Evolutionary conservation across 2,329 filamentous ascomycete species (phyloP).

Genomic region (Hymenoscyphus linearis): DNA sequence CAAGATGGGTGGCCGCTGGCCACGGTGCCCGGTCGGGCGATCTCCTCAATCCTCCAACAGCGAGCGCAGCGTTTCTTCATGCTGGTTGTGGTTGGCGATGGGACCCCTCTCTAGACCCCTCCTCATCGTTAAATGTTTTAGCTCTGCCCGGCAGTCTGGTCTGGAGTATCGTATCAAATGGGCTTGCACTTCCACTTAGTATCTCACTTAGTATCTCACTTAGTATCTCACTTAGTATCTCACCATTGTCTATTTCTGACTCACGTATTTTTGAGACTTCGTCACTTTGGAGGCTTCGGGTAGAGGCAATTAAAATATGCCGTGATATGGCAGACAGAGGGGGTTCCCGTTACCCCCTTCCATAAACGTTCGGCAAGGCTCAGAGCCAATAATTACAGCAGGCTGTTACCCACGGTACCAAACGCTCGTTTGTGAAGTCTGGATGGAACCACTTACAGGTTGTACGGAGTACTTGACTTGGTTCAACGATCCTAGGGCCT

Average conservation of each 20-base stretch:
- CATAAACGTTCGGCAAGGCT: background rate
- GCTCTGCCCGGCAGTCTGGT: background rate
- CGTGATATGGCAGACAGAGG: background rate
- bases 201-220: too few species aligned
- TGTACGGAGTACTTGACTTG: background rate
- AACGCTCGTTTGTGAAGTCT: background rate
- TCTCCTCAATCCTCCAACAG: constrained; percentile 10
- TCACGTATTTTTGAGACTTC: background rate
- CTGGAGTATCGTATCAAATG: background rate
- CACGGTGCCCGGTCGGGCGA: constrained; percentile 22
- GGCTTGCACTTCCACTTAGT: too few species aligned
- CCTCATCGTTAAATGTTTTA: background rate
- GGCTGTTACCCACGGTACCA: background rate
- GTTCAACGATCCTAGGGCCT: background rate
- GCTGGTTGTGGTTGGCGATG: background rate
- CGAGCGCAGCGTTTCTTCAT: background rate
- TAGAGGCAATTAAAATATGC: background rate
- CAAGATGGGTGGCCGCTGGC: constrained; percentile 3
- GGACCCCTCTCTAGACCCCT: background rate
- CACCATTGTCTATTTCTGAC: background rate
- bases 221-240: too few species aligned
- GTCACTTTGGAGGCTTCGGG: background rate
- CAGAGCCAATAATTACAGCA: background rate
- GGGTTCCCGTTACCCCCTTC: background rate
- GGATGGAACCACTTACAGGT: background rate